Evolutionary conservation across 139 green algal genomes (phyloP).

Genomic region (Coelastrella sp.): DNA sequence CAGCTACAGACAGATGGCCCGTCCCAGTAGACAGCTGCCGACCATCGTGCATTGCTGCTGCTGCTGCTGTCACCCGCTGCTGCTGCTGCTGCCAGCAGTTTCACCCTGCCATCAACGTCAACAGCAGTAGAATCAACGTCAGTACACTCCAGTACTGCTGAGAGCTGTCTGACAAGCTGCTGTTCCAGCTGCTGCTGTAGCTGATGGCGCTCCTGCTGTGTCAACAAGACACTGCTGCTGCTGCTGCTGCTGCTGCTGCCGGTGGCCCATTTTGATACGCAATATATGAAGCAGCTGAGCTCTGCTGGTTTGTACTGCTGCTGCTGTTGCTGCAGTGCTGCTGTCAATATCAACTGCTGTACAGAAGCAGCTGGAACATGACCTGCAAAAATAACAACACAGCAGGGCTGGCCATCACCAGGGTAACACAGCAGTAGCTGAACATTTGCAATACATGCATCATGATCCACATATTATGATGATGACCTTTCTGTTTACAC

Average conservation of each 20-base stretch:
- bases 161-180: not conserved
- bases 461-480: not conserved
- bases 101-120: not conserved
- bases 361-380: not conserved
- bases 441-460: not conserved
- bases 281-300: slow-evolving; percentile 33
- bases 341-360: not conserved
- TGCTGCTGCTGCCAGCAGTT: not conserved
- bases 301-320: slow-evolving; percentile 11
- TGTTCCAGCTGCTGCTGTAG: not conserved
- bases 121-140: not conserved
- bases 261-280: not conserved
- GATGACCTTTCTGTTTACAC: too few species aligned
- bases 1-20: slow-evolving; percentile 22
- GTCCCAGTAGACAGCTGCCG: slow-evolving; percentile 3
- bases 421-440: not conserved
- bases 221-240: not conserved
- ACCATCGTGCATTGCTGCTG: not conserved
- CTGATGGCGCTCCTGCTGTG: not conserved
- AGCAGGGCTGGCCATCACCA: not conserved
- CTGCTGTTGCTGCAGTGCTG: slow-evolving; percentile 23
- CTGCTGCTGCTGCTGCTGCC: slow-evolving; percentile 17
- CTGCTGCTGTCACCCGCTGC: not conserved
- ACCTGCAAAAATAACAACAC: not conserved
- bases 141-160: not conserved